Evolutionary conservation across 345 rosid genomes (phyloP), one percentile per base, ranked within the genome.

Genomic region (Excoecaria agallocha): DNA sequence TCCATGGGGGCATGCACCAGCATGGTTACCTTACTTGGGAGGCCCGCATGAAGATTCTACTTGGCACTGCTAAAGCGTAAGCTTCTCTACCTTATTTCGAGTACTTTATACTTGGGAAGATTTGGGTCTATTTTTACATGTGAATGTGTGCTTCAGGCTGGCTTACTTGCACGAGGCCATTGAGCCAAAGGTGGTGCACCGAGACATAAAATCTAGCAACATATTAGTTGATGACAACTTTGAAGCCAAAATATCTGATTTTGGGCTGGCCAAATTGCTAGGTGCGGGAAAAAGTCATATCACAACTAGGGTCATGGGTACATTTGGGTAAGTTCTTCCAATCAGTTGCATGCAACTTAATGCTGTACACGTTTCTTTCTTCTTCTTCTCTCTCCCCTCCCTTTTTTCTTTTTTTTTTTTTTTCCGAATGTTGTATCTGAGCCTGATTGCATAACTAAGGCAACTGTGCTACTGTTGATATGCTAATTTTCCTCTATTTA

Each of bases 191-290:
- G 99, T 94, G 76, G 97, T 92, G 78, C 98, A 94, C 61, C 87
- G 98, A 76, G 98, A 94, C 86, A 92, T 94, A 79, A 94, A 94
- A 78, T 94, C 98, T 0, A 94, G 98, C 85, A 94, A 94, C 82
- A 91, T 94, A 86, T 80, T 94, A 76, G 91, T 94, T 81, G 85
- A 94, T 73, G 93, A 86, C 63, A 87, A 79, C 66, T 94, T 94
- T 77, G 93, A 89, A 13, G 97, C 97, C 4, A 94, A 89, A 84
- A 86, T 94, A 80, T 94, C 98, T 74, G 97, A 94, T 85, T 94
- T 94, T 66, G 97, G 97, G 62, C 90, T 94, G 76, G 97, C 98
- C 71, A 94, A 94, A 74, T 74, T 94, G 84, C 87, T 94, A 38
- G 97, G 97, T 84, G 93, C 94, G 61, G 98, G 93, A 81, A 88